Evolutionary conservation across 768 basidiomycete species (phyloP), one percentile per base, ranked within the genome.

Genomic region (Mycena vitilis): DNA sequence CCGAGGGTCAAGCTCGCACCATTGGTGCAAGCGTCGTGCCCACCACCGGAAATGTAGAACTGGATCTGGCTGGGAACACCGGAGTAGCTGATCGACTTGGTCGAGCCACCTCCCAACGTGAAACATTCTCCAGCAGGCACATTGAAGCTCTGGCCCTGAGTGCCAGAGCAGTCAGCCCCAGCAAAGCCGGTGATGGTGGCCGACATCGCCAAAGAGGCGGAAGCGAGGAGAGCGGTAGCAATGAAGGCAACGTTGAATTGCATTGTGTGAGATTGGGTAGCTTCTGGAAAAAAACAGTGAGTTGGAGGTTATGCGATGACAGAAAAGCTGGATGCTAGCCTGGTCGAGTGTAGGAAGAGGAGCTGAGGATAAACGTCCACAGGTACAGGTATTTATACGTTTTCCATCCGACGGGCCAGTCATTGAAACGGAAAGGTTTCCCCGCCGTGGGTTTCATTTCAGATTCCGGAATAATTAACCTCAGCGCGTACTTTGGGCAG

Each of bases 161-260:
- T 12, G 23, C 51, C 51, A 30, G 25, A 9, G 51, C 51, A 52
- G 51, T 13, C 44, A 23, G 56, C 40, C 42, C 56, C 56, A 42
- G 40, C 23, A 16, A 42, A 58, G 56, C 7, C 23, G 42, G 56
- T 58, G 56, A 58, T 45, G 44, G 56, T 58, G 56, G 56, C 56
- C 42, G 56, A 58, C 56, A 58, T 58, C 37, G 40, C 42, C 42
- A 40, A 42, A 58, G 56, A 58, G 44, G 56, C 56, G 42, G 56
- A 58, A 45, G 22, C 40, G 40, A 45, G 56, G 40, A 58, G 65
- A 70, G 57, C 44, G 23, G 56, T 44, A 23, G 56, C 25, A 16
- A 58, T 30, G 42, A 58, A 60, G 63, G 48, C 60, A 40, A 65
- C 25, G 52, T 72, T 74, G 71, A 69, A 73, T 65, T 73, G 72